Conservation (phyloP, 805 yeast species). For the Yamadazyma phyllophila region DNA sequence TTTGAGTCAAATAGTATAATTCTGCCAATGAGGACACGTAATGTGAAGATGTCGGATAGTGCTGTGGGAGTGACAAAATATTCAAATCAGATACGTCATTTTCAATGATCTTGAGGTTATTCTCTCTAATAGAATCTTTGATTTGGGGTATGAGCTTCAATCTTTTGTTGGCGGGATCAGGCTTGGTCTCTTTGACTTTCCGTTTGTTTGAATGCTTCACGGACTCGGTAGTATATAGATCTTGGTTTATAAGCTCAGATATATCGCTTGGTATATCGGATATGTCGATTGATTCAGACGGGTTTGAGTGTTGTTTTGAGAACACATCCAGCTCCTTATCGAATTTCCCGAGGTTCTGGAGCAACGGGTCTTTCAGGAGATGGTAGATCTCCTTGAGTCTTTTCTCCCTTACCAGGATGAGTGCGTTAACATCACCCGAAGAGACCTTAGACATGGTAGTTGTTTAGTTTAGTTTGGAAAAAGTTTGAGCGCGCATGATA, state of each 20-base stretch:
- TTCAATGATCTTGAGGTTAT: slow-evolving; percentile 14
- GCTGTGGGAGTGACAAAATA: slow-evolving; percentile 40
- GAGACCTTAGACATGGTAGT: slow-evolving; percentile 3
- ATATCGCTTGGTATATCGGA: slow-evolving; percentile 5
- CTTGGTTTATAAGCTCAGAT: background rate
- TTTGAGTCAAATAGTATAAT: slow-evolving; percentile 80
- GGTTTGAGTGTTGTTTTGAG: background rate
- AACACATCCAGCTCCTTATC: slow-evolving; percentile 3
- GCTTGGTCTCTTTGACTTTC: background rate
- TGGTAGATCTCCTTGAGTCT: slow-evolving; percentile 18
- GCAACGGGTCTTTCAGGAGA: slow-evolving; percentile 19
- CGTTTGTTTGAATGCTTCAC: background rate
- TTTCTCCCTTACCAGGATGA: slow-evolving; percentile 8
- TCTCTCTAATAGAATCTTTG: slow-evolving; percentile 18
- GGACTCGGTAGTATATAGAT: slow-evolving; percentile 1
- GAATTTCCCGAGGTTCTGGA: slow-evolving; percentile 10
- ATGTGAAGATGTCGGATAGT: slow-evolving; percentile 40
- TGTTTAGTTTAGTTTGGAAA: background rate
- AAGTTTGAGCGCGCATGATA: slow-evolving; percentile 18
- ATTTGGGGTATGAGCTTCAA: slow-evolving; percentile 13
- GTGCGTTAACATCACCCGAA: background rate
- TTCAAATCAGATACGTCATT: slow-evolving; percentile 31
- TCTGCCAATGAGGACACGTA: slow-evolving; percentile 70
- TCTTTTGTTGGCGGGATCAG: slow-evolving; percentile 3
- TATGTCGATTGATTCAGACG: slow-evolving; percentile 1